Conservation (phyloP, 805 yeast genomes). For the Saccharomycopsis amapae region DNA sequence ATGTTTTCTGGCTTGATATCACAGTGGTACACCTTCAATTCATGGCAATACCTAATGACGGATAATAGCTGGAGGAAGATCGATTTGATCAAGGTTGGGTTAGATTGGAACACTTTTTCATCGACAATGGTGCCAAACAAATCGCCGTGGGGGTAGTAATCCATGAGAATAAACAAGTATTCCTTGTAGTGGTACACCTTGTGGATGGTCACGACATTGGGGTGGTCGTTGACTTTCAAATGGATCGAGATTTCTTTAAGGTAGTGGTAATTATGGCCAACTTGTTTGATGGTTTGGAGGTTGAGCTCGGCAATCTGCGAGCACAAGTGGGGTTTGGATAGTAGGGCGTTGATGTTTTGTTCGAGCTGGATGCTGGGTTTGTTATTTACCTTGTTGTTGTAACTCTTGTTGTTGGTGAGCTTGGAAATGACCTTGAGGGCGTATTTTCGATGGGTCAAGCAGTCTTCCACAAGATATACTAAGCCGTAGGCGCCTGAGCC, state of each 20-base stretch:
- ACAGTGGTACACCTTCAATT: constrained; percentile 80
- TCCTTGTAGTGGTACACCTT: constrained; percentile 50
- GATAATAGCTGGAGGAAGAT: constrained; percentile 73
- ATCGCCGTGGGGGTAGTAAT: constrained; percentile 80
- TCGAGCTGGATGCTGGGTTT: constrained; percentile 22
- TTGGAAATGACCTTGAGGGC: constrained; percentile 63
- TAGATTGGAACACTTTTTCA: constrained; percentile 48
- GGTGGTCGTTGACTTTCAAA: constrained; percentile 66
- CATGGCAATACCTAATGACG: constrained; percentile 77
- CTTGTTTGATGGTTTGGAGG: constrained; percentile 31
- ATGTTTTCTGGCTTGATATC: constrained; percentile 95
- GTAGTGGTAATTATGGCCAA: constrained; percentile 26
- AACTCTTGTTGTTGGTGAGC: constrained; percentile 19
- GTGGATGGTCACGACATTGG: constrained; percentile 69
- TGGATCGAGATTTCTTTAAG: constrained; percentile 70
- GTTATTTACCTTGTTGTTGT: constrained; percentile 25
- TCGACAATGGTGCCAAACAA: constrained; percentile 82
- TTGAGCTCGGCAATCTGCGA: constrained; percentile 27
- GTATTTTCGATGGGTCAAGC: constrained; percentile 37
- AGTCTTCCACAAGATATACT: constrained; percentile 62
- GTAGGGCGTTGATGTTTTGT: constrained; percentile 21
- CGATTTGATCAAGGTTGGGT: constrained; percentile 44
- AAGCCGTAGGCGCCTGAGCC: constrained; percentile 87
- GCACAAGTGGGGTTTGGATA: constrained; percentile 23
- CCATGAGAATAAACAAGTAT: constrained; percentile 64